Percentiles rank a stretch among this genome's conserved stretches.
These are phyloP conservation scores for Handroanthus guayacan DNA, from an alignment of 257 asterid genomes.

Conservation along the genomic window DNA sequence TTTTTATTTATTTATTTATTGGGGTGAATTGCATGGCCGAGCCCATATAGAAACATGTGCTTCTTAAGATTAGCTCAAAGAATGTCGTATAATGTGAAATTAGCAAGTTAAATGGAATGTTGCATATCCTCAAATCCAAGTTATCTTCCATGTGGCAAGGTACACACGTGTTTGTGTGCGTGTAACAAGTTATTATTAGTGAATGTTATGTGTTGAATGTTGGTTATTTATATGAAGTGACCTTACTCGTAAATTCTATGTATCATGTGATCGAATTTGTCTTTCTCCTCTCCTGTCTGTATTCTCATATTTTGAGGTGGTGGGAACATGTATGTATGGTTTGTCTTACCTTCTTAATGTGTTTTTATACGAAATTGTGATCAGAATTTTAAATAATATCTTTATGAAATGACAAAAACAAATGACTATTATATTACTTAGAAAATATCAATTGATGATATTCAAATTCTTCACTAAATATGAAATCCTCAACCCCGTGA, in stretches of 20 bases:
- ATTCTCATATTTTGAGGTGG: no score
- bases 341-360: no score
- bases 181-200: constrained; percentile 1
- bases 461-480: no score
- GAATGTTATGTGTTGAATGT: not conserved
- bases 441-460: no score
- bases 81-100: not conserved
- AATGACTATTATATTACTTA: no score
- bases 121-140: not conserved
- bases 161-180: not conserved
- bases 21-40: not conserved
- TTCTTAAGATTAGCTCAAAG: not conserved
- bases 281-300: no score
- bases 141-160: not conserved
- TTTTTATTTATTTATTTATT: no score
- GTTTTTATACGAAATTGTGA: no score
- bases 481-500: no score
- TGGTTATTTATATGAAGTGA: not conserved
- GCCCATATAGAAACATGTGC: not conserved
- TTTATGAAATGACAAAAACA: no score
- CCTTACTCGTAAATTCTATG: not conserved
- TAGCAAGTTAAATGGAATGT: not conserved
- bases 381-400: no score
- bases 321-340: no score
- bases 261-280: not conserved